Evolutionary conservation across 2,329 filamentous ascomycete genomes (phyloP).

Genomic region (Zymoseptoria passerinii): DNA sequence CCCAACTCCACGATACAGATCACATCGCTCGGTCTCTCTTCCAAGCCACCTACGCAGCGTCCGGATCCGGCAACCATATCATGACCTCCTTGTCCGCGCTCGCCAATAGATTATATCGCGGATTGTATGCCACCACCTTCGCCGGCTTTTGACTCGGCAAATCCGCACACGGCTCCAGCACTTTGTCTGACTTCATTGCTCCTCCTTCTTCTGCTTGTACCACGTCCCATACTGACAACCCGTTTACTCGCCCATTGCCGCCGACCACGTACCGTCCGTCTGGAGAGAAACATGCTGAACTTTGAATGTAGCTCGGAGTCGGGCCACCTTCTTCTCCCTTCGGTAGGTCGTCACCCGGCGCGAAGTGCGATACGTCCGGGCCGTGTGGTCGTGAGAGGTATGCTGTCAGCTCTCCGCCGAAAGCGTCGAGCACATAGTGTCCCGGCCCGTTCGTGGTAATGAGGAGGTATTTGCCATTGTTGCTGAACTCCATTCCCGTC

Average conservation of each 20-base stretch:
- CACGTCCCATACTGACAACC: conserved; percentile 77
- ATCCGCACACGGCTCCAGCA: conserved; percentile 55
- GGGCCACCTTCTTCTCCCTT: conserved; percentile 35
- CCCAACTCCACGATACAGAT: background rate
- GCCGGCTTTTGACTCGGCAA: conserved; percentile 57
- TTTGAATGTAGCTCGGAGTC: conserved; percentile 42
- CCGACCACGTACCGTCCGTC: conserved; percentile 85
- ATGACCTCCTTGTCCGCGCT: conserved; percentile 73
- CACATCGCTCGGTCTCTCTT: background rate
- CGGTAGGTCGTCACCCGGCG: conserved; percentile 31
- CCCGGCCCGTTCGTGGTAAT: conserved; percentile 75
- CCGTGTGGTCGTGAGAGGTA: conserved; percentile 27
- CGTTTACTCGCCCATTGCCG: conserved; percentile 56
- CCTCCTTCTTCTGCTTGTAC: conserved; percentile 44
- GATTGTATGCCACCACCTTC: conserved; percentile 78
- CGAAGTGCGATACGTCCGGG: conserved; percentile 22
- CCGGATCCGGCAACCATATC: conserved; percentile 42
- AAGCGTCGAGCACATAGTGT: conserved; percentile 90
- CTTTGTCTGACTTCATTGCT: conserved; percentile 43
- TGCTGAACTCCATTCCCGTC: conserved; percentile 91
- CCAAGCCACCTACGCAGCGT: conserved; percentile 13
- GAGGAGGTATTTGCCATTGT: conserved; percentile 82
- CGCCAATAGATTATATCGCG: conserved; percentile 82
- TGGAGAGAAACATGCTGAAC: conserved; percentile 81
- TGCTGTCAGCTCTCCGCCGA: conserved; percentile 59